Conservation (phyloP, 2,329 filamentous ascomycete species). For the Coniochaeta pulveracea region DNA sequence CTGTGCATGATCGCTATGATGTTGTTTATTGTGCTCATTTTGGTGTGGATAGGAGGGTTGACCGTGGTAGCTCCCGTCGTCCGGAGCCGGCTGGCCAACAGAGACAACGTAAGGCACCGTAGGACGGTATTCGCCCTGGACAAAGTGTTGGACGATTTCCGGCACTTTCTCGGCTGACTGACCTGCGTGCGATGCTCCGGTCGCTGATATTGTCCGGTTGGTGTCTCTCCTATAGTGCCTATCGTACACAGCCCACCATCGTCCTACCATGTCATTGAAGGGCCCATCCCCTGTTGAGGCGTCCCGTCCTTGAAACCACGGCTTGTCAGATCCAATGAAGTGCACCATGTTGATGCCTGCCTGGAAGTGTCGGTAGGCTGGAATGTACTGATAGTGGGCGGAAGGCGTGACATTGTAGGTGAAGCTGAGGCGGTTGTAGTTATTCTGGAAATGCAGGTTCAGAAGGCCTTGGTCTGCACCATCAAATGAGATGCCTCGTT, state of each 20-base stretch:
- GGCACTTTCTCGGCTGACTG: conserved; percentile 9
- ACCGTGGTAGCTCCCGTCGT: conserved; percentile 14
- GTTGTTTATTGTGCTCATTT: conserved; percentile 10
- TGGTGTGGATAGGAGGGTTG: conserved; percentile 11
- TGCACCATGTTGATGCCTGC: conserved; percentile 83
- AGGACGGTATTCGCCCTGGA: conserved; percentile 40
- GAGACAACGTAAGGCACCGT: conserved; percentile 16
- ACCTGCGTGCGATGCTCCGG: not conserved
- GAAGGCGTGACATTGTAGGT: conserved; percentile 96
- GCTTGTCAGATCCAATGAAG: conserved; percentile 88
- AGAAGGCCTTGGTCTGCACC: conserved; percentile 91
- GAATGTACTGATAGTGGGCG: conserved; percentile 93
- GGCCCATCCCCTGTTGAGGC: conserved; percentile 44
- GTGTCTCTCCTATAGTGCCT: conserved; percentile 60
- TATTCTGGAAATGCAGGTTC: conserved; percentile 83
- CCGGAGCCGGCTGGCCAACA: conserved; percentile 21
- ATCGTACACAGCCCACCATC: conserved; percentile 95
- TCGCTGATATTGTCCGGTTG: not conserved
- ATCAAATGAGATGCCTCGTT: conserved; percentile 85
- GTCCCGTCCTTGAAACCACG: conserved; percentile 62
- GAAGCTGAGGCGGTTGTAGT: conserved; percentile 83
- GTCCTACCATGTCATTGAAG: conserved; percentile 73
- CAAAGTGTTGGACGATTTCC: conserved; percentile 38
- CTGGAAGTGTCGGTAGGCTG: conserved; percentile 88
- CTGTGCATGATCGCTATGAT: conserved; percentile 13